Conservation (phyloP, 495 filamentous ascomycete genomes). For the Opeltia flavorubescens region DNA sequence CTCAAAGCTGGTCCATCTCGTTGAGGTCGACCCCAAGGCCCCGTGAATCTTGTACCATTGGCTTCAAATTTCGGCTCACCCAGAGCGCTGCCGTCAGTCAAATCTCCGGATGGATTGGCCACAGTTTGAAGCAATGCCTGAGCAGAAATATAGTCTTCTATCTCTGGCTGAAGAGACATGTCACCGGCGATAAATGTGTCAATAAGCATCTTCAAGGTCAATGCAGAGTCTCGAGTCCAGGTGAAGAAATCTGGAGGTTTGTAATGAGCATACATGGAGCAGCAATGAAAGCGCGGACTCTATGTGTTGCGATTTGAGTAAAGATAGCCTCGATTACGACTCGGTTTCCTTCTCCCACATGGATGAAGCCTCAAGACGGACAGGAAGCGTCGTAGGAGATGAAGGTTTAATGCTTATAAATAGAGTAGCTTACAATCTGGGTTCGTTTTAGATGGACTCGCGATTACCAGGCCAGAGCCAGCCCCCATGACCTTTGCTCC, state of each 20-base stretch:
- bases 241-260: conserved; percentile 37
- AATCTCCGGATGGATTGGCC: conserved; percentile 39
- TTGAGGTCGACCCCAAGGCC: conserved; percentile 49
- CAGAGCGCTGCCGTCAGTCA: conserved; percentile 35
- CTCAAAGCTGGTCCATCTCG: conserved; percentile 41
- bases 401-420: neutral
- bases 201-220: conserved; percentile 41
- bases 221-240: conserved; percentile 45
- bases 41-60: conserved; percentile 37
- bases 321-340: too few relatives aligned
- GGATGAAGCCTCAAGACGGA: neutral
- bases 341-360: neutral
- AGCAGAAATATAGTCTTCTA: conserved; percentile 40
- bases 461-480: conserved; percentile 37
- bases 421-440: conserved; percentile 37
- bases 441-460: conserved; percentile 37
- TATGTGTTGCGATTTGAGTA: too few relatives aligned
- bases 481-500: conserved; percentile 31
- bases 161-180: conserved; percentile 22
- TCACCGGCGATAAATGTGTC: conserved; percentile 34
- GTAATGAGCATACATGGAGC: neutral
- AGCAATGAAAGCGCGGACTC: neutral
- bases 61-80: conserved; percentile 49
- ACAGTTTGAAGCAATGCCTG: conserved; percentile 39
- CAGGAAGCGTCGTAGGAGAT: neutral